phyloP scores from a whole-genome alignment of 2,329 filamentous ascomycete species.

The Neopestalotiopsis sp. region DNA sequence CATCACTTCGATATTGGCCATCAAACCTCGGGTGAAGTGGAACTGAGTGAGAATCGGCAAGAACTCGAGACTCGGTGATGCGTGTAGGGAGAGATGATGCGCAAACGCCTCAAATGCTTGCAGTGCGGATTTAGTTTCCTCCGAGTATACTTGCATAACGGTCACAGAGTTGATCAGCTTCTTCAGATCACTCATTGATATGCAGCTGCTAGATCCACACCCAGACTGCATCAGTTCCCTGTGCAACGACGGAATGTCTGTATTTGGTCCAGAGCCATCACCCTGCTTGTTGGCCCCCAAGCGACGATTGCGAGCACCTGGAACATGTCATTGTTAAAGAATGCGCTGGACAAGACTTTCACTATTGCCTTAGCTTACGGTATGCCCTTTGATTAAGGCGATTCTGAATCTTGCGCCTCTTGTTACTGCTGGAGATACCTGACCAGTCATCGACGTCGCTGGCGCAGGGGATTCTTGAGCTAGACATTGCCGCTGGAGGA shows the following conservation, averaged over 20 bases:
- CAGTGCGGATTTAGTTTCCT: background rate
- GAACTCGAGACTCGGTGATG: conserved; percentile 22
- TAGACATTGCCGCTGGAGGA: background rate
- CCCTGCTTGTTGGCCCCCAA: background rate
- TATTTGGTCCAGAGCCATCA: background rate
- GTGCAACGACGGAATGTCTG: background rate
- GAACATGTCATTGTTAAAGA: background rate
- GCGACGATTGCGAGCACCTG: background rate
- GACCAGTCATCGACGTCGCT: conserved; percentile 30
- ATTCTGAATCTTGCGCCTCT: conserved; percentile 31
- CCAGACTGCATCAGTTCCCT: background rate
- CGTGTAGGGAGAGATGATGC: conserved; percentile 22
- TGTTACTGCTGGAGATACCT: conserved; percentile 26
- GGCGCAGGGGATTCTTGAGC: background rate
- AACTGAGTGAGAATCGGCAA: conserved; percentile 26
- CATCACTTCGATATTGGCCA: conserved; percentile 23
- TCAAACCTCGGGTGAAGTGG: conserved; percentile 25
- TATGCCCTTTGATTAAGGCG: conserved; percentile 30
- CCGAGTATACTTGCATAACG: background rate
- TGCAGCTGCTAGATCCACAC: background rate
- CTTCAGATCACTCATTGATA: conserved; percentile 20
- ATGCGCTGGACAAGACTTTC: background rate
- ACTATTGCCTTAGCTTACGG: conserved; percentile 16
- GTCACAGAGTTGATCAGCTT: background rate
- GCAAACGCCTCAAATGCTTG: background rate